A percentile compares a stretch with the other conserved stretches of the same genome.
These are phyloP conservation scores for Fusarium sp. DNA, from an alignment of 2,329 filamentous ascomycete species.

Conservation along the genomic window DNA sequence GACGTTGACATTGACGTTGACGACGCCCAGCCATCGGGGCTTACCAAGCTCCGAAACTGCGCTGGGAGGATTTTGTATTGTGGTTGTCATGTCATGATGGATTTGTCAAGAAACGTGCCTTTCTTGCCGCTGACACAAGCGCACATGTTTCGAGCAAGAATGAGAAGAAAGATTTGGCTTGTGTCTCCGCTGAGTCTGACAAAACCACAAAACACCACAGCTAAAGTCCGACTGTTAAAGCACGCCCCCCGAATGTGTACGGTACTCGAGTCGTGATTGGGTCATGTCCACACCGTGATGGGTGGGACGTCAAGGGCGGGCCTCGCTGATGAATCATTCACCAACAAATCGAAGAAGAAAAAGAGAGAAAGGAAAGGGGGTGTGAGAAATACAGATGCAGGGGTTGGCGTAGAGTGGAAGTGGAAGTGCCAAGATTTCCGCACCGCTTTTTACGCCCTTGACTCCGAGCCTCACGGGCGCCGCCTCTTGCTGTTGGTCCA, in stretches of 20 bases:
- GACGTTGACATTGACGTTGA: conserved; percentile 24
- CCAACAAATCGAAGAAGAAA: conserved; percentile 23
- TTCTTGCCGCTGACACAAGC: conserved; percentile 19
- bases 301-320: conserved; percentile 35
- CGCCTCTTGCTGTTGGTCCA: conserved; percentile 30
- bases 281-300: conserved; percentile 13
- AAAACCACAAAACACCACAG: conserved; percentile 5
- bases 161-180: background rate
- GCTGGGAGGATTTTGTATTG: background rate
- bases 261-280: conserved; percentile 25
- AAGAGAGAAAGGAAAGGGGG: conserved; percentile 4
- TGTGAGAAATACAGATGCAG: background rate
- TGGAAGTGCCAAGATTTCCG: conserved; percentile 1
- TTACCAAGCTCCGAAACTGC: conserved; percentile 24
- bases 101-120: conserved; percentile 27
- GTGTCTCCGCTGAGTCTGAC: conserved; percentile 27
- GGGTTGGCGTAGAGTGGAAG: conserved; percentile 10
- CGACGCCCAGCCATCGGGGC: conserved; percentile 10
- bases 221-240: conserved; percentile 13
- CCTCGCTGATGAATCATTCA: conserved; percentile 44
- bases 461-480: conserved; percentile 17
- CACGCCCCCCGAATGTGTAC: conserved; percentile 24
- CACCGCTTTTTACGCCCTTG: conserved; percentile 8
- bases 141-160: conserved; percentile 1
- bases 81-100: conserved; percentile 7